Conservation (phyloP, 768 basidiomycete species). For the Boletus coccyginus region DNA sequence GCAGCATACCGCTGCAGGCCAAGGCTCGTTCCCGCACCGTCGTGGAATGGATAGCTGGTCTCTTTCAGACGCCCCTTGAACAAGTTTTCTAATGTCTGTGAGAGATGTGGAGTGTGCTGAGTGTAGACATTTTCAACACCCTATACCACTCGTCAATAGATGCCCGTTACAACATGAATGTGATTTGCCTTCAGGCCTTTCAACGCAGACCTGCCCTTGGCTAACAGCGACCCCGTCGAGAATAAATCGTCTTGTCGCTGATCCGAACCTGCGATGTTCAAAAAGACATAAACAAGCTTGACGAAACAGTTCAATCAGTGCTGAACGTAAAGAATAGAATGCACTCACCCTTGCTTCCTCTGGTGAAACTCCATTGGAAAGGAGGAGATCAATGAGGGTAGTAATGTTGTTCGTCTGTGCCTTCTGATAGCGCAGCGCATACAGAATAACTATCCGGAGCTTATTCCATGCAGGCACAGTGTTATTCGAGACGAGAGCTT, state of each 20-base stretch:
- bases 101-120: constrained; percentile 91
- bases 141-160: constrained; percentile 38
- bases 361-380: constrained; percentile 70
- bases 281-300: constrained; percentile 87
- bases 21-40: constrained; percentile 65
- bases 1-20: constrained; percentile 60
- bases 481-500: constrained; percentile 68
- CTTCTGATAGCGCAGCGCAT: constrained; percentile 94
- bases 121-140: constrained; percentile 99
- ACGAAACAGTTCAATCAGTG: constrained; percentile 10
- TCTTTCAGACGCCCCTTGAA: constrained; percentile 86
- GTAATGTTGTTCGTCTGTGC: constrained; percentile 79
- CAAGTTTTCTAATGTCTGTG: constrained; percentile 87
- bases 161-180: neutral
- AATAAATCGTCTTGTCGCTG: constrained; percentile 98
- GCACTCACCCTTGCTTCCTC: constrained; percentile 67
- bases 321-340: constrained; percentile 4
- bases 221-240: constrained; percentile 90
- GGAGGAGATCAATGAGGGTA: constrained; percentile 66
- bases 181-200: constrained; percentile 87
- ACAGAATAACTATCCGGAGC: constrained; percentile 86
- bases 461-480: constrained; percentile 77
- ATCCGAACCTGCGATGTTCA: constrained; percentile 93
- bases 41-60: constrained; percentile 85
- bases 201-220: constrained; percentile 89